Base-by-base conservation (phyloP, 768 basidiomycete species). In the Rhizopogon vesiculosus region DNA sequence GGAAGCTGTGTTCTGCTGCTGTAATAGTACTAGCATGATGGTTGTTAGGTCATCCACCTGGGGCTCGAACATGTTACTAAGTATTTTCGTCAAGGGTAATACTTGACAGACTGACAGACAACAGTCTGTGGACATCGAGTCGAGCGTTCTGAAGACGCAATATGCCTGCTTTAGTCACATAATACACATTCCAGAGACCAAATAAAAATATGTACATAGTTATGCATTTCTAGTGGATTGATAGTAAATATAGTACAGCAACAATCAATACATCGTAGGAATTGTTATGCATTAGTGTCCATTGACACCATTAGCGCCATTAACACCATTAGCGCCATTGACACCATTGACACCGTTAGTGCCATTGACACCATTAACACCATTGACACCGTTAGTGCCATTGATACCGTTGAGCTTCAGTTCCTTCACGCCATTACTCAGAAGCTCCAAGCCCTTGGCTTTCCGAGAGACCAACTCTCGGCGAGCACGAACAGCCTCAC, bases 401-500 rank as follows among this genome's bases (percentile, higher is more conserved):
- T 54, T 57, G 3, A 35, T 28, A 6, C 56, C 57, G 7, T 60
- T 58, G 18, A 61, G 41, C 51, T 64, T 62, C 46, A 42, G 18
- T n/a, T 35, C 51, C n/a, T 54, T 56, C 54, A 60, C 16, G 31
- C 56, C 50, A 9, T 42, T 54, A 16, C 53, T 29, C 43, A 42
- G 9, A 7, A 38, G 13, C 19, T 58, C 56, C 25, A 25, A 6
- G 44, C 63, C 64, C 33, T 53, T 59, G 2, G 69, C 56, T 16
- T 59, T 61, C 56, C 66, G 72, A 45, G 73, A 74, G 19, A 84
- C 68, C 35, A 76, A 69, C 45, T 75, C 76, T 62, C 89, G 75
- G 54, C 96, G 85, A 35, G 85, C 89, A 51, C 81, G 85, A 5
- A 98, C 93, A 52, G 89, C 97, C 64, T 86, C 81, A n/a, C 96